A percentile compares a stretch with the other conserved stretches of the same genome.
phyloP scores from a whole-genome alignment of 2,329 filamentous ascomycete genomes.

The Hypoxylon sp. region DNA sequence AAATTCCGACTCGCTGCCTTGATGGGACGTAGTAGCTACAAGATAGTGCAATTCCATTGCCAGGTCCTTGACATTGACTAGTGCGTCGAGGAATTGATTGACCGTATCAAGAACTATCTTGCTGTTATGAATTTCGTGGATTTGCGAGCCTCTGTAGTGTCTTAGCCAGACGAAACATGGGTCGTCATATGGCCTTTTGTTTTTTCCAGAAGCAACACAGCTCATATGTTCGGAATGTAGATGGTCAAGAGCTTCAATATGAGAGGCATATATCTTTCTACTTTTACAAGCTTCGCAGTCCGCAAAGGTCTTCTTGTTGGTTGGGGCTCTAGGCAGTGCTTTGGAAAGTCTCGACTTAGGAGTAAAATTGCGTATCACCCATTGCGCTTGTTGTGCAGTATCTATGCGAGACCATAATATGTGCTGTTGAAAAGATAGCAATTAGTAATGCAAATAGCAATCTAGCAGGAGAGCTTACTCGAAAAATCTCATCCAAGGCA shows the following conservation, averaged over 20 bases:
- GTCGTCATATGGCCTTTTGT: slow-evolving; percentile 10
- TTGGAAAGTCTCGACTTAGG: slow-evolving; percentile 15
- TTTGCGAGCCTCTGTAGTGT: not conserved
- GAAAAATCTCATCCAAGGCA: slow-evolving; percentile 13
- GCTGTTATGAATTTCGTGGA: not conserved
- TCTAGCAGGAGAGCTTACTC: not conserved
- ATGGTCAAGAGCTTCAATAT: slow-evolving; percentile 13
- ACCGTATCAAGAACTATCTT: slow-evolving; percentile 1
- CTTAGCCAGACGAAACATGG: slow-evolving; percentile 17
- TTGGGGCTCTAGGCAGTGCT: slow-evolving; percentile 10
- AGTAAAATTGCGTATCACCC: slow-evolving; percentile 16
- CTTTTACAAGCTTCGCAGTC: slow-evolving; percentile 3
- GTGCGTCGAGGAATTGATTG: slow-evolving; percentile 4
- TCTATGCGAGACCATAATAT: slow-evolving; percentile 9
- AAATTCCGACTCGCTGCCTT: slow-evolving; percentile 4
- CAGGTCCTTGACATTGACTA: slow-evolving; percentile 7
- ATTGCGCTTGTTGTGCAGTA: not conserved
- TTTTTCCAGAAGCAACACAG: not conserved
- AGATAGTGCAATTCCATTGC: slow-evolving; percentile 22
- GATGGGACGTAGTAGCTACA: slow-evolving; percentile 14
- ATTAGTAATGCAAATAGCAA: not conserved
- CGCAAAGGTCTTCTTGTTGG: slow-evolving; percentile 15
- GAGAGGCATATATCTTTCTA: slow-evolving; percentile 2
- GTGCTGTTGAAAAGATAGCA: slow-evolving; percentile 1
- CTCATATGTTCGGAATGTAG: slow-evolving; percentile 20